These are phyloP conservation scores for Fusarium mundagurra DNA, from an alignment of 2,329 filamentous ascomycete species.

Conservation along the genomic window DNA sequence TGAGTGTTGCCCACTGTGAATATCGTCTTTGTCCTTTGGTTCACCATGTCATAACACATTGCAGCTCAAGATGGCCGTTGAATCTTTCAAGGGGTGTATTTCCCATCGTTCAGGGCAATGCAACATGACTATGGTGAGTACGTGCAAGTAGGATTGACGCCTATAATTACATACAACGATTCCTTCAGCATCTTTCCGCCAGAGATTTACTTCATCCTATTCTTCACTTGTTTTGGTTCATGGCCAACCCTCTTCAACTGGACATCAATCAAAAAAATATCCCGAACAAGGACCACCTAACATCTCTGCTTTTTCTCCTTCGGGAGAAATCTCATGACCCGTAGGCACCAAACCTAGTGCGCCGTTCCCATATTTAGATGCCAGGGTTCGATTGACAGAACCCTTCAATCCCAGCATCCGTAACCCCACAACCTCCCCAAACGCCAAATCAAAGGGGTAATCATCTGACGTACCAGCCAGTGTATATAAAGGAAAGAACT, in stretches of 20 bases:
- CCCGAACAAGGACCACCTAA: background rate
- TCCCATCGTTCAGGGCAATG: constrained; percentile 27
- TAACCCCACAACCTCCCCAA: constrained; percentile 35
- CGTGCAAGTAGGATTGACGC: constrained; percentile 15
- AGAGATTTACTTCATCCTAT: constrained; percentile 3
- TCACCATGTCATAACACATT: background rate
- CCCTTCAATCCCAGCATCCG: constrained; percentile 20
- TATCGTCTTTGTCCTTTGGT: background rate
- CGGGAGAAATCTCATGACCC: constrained; percentile 13
- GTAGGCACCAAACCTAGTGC: constrained; percentile 22
- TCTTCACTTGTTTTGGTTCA: constrained; percentile 7
- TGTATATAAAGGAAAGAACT: constrained; percentile 45
- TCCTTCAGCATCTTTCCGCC: background rate
- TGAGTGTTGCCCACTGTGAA: background rate
- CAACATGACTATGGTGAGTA: constrained; percentile 26
- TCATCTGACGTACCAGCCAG: constrained; percentile 39
- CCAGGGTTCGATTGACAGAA: constrained; percentile 8
- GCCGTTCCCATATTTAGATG: constrained; percentile 15
- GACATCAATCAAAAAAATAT: background rate
- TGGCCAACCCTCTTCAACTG: constrained; percentile 2
- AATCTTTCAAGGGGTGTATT: constrained; percentile 23
- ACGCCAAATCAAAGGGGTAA: constrained; percentile 38
- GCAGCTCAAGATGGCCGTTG: background rate
- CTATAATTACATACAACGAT: constrained; percentile 41
- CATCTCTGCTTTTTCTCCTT: constrained; percentile 9